Base-by-base conservation (phyloP, 1,284 basidiomycete species). In the Flammula alnicola region DNA sequence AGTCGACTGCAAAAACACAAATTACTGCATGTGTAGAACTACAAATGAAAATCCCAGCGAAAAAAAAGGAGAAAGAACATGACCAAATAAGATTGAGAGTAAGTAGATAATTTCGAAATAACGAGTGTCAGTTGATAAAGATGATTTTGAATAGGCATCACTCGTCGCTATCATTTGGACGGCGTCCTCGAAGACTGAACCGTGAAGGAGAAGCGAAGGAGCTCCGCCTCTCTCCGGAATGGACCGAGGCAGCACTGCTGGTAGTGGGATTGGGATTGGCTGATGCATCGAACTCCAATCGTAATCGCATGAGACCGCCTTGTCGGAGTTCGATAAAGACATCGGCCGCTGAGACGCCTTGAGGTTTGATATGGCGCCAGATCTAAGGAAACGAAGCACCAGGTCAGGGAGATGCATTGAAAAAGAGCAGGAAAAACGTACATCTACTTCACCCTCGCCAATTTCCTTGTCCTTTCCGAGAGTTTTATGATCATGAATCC, bases 401-500 rank as follows among this genome's bases (percentile, higher is more conserved):
- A 47, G 22, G 31, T 11, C n/a, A n/a, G n/a, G n/a, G n/a, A 23
- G 5, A 25, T 19, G 10, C 26, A 35, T n/a, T n/a, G n/a, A 10
- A n/a, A 12, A 17, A 14, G 20, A 17, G 25, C 16, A n/a, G 22
- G 53, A 35, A 47, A 22, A 16, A 78, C 86, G 58, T 69, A 93
- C 91, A 59, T 94, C 88, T 44, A 94, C 72, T 55, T 90, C 84
- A 26, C 82, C 90, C 23, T 88, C 83, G 4, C 85, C 91, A 12
- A 96, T 68, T 29, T 84, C 68, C 62, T 86, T 89, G 69, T 96
- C 93, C 69, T 89, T 93, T 23, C 91, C 91, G 26, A 96, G 70
- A 0, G 91, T 91, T 67, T 92, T 93, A 68, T 95, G 90, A 61
- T 95, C 93, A 60, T 82, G 78, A 10, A 95, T 70, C 72, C 80